phyloP scores from a whole-genome alignment of 1,139 yeast genomes.

The Protomyces inundatus region DNA sequence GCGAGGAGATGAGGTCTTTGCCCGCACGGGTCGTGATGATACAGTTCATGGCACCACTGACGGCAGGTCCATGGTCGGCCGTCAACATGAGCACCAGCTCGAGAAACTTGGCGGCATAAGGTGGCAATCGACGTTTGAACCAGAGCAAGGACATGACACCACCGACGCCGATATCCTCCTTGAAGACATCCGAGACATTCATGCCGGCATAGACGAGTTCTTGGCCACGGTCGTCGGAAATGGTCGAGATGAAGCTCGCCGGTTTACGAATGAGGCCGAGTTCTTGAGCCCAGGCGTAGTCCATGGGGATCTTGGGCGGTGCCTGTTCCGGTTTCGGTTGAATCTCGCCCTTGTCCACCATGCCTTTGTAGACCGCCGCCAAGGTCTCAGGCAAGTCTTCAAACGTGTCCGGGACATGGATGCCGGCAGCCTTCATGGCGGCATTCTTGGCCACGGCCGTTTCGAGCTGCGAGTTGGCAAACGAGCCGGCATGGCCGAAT shows the following conservation, averaged over 20 bases:
- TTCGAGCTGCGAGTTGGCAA: slow-evolving; percentile 47
- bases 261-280: slow-evolving; percentile 48
- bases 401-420: slow-evolving; percentile 46
- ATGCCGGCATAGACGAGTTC: slow-evolving; percentile 47
- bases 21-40: slow-evolving; percentile 49
- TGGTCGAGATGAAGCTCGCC: slow-evolving; percentile 47
- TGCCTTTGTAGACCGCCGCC: slow-evolving; percentile 40
- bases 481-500: slow-evolving; percentile 48
- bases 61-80: slow-evolving; percentile 50
- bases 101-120: slow-evolving; percentile 45
- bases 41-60: slow-evolving; percentile 48
- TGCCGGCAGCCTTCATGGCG: slow-evolving; percentile 48
- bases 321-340: slow-evolving; percentile 44
- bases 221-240: slow-evolving; percentile 48
- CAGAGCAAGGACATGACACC: slow-evolving; percentile 48
- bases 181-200: slow-evolving; percentile 47
- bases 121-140: slow-evolving; percentile 46
- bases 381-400: slow-evolving; percentile 46
- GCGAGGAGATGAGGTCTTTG: slow-evolving; percentile 46
- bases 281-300: slow-evolving; percentile 49
- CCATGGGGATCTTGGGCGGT: slow-evolving; percentile 48
- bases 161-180: slow-evolving; percentile 48
- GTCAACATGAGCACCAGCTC: slow-evolving; percentile 49
- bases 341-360: slow-evolving; percentile 42
- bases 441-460: slow-evolving; percentile 46